Conservation (phyloP, 176 grass and related monocot genomes). For the Carex myosuroides region DNA sequence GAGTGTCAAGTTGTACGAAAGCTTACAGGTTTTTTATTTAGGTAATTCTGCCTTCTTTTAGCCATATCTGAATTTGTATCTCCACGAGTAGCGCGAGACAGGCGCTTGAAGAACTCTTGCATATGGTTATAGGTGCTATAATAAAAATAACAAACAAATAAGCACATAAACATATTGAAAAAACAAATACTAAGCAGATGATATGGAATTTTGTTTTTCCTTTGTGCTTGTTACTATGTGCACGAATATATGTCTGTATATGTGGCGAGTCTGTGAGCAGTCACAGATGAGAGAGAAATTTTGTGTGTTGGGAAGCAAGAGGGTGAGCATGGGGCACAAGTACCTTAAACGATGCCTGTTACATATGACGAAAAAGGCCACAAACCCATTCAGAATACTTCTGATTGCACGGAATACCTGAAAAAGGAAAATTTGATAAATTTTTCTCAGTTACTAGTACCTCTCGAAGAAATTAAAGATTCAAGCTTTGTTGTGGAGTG, state of each 20-base stretch:
- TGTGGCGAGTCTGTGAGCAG: not conserved
- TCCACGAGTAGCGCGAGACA: slow-evolving; percentile 3
- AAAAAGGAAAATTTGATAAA: not conserved
- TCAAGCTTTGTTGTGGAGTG: not conserved
- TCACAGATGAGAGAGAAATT: not conserved
- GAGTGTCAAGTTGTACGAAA: not conserved
- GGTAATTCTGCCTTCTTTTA: slow-evolving; percentile 7
- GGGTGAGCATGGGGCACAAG: not conserved
- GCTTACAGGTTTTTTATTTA: slow-evolving; percentile 11
- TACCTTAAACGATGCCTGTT: slow-evolving; percentile 84
- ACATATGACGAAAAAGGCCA: slow-evolving; percentile 55
- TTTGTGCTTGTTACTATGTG: not conserved
- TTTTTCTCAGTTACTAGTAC: not conserved
- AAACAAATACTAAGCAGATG: not conserved
- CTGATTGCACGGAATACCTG: slow-evolving; percentile 70
- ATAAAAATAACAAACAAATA: not conserved
- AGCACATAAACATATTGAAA: not conserved
- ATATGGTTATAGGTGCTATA: slow-evolving; percentile 71
- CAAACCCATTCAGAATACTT: slow-evolving; percentile 62
- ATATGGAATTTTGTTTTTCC: not conserved
- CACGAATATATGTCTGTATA: not conserved
- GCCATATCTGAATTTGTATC: not conserved
- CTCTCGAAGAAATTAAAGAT: not conserved
- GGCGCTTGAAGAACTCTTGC: slow-evolving; percentile 13
- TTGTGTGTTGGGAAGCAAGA: not conserved